A percentile compares a stretch with the other conserved stretches of the same genome.
phyloP scores from a whole-genome alignment of 129 eudicot species.

The Lonicera japonica region DNA sequence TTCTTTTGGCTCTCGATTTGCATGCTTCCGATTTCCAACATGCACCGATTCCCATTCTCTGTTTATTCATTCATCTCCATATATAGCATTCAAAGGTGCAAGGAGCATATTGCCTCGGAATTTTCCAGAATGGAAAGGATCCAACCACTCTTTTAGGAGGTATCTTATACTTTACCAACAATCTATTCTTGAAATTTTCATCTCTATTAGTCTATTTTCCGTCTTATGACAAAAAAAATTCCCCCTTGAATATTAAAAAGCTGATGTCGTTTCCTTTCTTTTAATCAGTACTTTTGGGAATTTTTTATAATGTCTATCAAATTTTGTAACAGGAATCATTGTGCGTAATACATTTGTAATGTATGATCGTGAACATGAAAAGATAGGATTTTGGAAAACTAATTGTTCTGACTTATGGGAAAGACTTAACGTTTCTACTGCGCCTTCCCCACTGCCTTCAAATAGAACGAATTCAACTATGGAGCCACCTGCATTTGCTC shows the following conservation, averaged over 20 bases:
- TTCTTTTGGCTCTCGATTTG: not conserved
- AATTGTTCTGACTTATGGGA: conserved; percentile 92
- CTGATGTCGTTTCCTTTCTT: not conserved
- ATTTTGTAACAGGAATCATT: conserved; percentile 53
- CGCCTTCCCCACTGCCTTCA: conserved; percentile 42
- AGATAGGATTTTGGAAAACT: conserved; percentile 98
- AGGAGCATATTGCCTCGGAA: conserved; percentile 95
- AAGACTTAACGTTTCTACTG: conserved; percentile 46
- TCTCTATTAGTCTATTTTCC: not conserved
- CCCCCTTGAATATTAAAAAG: not conserved
- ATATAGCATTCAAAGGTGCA: conserved; percentile 76
- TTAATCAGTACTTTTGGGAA: not conserved
- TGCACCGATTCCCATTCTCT: conserved; percentile 1
- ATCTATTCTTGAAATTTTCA: not conserved
- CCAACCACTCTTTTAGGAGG: conserved; percentile 99
- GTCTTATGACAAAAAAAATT: not conserved
- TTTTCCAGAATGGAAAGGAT: conserved; percentile 92
- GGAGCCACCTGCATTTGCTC: conserved; percentile 51
- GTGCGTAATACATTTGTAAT: conserved; percentile 93
- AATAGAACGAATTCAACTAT: conserved; percentile 30
- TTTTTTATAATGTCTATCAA: not conserved
- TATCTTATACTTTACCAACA: conserved; percentile 23
- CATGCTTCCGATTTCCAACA: not conserved
- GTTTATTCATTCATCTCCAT: conserved; percentile 6
- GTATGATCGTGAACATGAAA: conserved; percentile 89